These are phyloP conservation scores for Friedmanniomyces simplex DNA, from an alignment of 495 filamentous ascomycete species.

Conservation along the genomic window DNA sequence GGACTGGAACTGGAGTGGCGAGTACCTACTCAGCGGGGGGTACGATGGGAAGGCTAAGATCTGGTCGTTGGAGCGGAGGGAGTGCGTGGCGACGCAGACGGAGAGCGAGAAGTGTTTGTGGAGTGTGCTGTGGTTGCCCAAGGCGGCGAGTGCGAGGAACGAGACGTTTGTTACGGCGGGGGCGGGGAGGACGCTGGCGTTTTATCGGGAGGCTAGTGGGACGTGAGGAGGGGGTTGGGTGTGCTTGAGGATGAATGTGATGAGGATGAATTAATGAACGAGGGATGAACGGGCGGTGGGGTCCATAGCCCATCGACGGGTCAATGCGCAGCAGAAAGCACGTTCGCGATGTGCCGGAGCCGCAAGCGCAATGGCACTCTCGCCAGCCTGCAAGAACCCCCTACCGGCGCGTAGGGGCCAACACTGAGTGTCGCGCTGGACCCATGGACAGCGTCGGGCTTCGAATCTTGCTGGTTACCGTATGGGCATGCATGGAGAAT, in stretches of 20 bases:
- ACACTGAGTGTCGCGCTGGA: no score
- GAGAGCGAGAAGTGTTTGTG: conserved; percentile 82
- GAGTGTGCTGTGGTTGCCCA: conserved; percentile 82
- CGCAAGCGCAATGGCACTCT: no score
- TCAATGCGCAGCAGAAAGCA: no score
- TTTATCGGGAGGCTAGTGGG: conserved; percentile 72
- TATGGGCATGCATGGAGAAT: no score
- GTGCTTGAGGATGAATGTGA: not conserved
- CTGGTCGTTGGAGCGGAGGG: conserved; percentile 73
- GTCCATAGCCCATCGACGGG: no score
- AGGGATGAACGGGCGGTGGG: no score
- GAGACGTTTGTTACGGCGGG: conserved; percentile 85
- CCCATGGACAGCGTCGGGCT: no score
- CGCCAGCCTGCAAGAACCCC: no score
- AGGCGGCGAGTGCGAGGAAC: conserved; percentile 46
- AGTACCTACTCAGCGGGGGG: conserved; percentile 69
- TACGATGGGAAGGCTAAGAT: conserved; percentile 92
- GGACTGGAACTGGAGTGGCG: conserved; percentile 89
- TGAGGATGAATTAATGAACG: not conserved
- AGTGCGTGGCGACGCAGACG: conserved; percentile 85
- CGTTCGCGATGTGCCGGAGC: no score
- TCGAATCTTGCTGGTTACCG: no score
- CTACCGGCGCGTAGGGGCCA: no score
- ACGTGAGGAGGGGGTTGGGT: conserved; percentile 5
- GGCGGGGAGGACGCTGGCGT: conserved; percentile 65